phyloP scores from a whole-genome alignment of 495 filamentous ascomycete genomes.

The Glonium stellatum region DNA sequence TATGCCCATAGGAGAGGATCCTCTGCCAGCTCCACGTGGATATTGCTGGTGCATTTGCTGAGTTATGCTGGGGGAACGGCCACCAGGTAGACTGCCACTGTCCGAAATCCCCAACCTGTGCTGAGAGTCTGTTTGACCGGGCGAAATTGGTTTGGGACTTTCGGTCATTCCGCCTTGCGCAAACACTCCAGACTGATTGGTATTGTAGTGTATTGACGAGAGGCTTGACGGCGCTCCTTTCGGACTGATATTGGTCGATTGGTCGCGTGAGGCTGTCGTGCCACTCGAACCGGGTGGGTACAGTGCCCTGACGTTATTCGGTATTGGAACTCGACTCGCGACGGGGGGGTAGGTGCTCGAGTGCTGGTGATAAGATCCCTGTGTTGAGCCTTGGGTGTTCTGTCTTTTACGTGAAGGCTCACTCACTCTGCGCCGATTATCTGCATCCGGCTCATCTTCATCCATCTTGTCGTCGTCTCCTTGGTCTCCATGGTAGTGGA shows the following conservation, averaged over 20 bases:
- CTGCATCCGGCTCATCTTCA: conserved; percentile 31
- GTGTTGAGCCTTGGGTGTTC: conserved; percentile 45
- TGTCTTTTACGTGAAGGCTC: conserved; percentile 63
- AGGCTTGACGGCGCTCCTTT: conserved; percentile 26
- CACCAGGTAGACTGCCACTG: conserved; percentile 45
- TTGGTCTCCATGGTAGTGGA: conserved; percentile 48
- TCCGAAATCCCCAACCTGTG: conserved; percentile 52
- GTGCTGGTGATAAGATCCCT: conserved; percentile 50
- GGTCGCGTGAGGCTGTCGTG: conserved; percentile 10
- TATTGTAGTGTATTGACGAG: conserved; percentile 25
- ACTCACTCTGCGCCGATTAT: conserved; percentile 44
- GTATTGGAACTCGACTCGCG: conserved; percentile 25
- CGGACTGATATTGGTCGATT: conserved; percentile 23
- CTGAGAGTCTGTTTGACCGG: conserved; percentile 51
- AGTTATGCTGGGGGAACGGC: conserved; percentile 63
- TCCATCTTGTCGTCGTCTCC: conserved; percentile 25
- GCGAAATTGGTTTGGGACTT: conserved; percentile 80
- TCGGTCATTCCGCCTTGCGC: conserved; percentile 69
- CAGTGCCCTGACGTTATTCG: conserved; percentile 25
- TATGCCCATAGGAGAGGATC: conserved; percentile 37
- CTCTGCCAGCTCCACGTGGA: conserved; percentile 43
- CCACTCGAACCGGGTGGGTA: conserved; percentile 25
- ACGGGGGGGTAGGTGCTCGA: conserved; percentile 75
- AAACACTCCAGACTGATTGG: conserved; percentile 49
- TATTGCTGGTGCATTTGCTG: conserved; percentile 62